Conservation (phyloP, 2,329 filamentous ascomycete genomes). For the Cucurbitaria berberidis region DNA sequence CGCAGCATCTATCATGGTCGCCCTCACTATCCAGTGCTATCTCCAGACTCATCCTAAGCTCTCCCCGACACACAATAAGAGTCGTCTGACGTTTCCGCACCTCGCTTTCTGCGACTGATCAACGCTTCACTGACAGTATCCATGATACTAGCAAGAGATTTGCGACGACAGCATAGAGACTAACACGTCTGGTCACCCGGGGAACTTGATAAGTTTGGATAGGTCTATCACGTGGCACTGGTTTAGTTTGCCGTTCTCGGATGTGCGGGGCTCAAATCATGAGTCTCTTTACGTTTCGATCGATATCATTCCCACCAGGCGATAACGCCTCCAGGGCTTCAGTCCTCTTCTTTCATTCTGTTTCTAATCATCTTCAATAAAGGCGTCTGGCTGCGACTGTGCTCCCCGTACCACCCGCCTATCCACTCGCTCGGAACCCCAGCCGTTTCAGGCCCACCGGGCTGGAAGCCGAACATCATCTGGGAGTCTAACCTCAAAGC, state of each 20-base stretch:
- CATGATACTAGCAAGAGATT: not conserved
- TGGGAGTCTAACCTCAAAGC: not conserved
- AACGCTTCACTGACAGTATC: not conserved
- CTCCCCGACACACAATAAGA: no score
- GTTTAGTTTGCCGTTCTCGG: conserved; percentile 11
- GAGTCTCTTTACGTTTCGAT: not conserved
- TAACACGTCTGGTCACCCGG: not conserved
- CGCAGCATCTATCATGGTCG: no score
- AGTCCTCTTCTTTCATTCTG: not conserved
- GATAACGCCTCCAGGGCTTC: not conserved
- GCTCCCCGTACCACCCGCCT: conserved; percentile 5
- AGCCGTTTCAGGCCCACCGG: conserved; percentile 1
- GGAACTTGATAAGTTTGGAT: not conserved
- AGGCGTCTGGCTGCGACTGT: conserved; percentile 8
- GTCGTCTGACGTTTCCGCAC: no score
- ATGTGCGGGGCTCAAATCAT: conserved; percentile 7
- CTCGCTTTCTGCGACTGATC: not conserved
- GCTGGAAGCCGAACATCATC: not conserved
- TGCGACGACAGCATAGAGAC: not conserved
- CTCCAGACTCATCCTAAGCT: not conserved
- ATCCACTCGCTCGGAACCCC: conserved; percentile 1
- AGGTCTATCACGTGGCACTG: not conserved
- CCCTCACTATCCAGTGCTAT: not conserved
- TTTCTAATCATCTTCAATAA: conserved; percentile 5
- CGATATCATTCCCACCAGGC: conserved; percentile 2